These are phyloP conservation scores for Syzygium malaccense DNA, from an alignment of 441 rosid genomes.

Conservation along the genomic window DNA sequence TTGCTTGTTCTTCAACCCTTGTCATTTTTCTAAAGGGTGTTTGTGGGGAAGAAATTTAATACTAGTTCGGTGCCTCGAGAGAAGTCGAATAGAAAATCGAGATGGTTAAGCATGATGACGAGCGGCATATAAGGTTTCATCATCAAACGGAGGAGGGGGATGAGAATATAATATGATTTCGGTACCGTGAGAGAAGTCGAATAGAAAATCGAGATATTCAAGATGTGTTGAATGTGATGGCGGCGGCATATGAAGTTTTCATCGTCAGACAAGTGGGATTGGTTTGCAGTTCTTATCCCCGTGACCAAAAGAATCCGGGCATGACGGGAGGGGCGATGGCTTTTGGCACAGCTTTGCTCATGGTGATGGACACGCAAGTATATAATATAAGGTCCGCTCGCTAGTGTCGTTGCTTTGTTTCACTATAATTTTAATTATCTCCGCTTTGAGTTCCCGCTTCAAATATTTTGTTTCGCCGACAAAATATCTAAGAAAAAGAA, in stretches of 20 bases:
- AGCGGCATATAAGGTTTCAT: not conserved
- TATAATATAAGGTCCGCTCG: not conserved
- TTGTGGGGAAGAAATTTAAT: not conserved
- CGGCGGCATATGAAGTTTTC: not conserved
- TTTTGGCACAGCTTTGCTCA: not conserved
- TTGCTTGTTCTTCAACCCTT: not conserved
- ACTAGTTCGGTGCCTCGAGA: not conserved
- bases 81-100: not conserved
- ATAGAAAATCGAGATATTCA: not conserved
- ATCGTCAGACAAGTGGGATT: not conserved
- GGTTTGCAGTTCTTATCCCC: not conserved
- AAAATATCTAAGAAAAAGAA: not conserved
- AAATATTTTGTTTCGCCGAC: not conserved
- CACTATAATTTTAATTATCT: not conserved
- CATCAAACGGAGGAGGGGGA: not conserved
- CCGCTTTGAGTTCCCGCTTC: not conserved
- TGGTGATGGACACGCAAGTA: not conserved
- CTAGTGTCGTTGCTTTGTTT: not conserved
- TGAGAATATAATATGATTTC: not conserved
- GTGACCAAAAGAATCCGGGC: not conserved
- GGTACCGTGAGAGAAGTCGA: not conserved
- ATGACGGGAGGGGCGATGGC: not conserved
- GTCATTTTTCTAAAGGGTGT: not conserved
- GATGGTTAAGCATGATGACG: not conserved
- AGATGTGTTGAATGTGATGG: not conserved